Evolutionary conservation across 1,284 basidiomycete genomes (phyloP).

Genomic region (Pascua guehoae): DNA sequence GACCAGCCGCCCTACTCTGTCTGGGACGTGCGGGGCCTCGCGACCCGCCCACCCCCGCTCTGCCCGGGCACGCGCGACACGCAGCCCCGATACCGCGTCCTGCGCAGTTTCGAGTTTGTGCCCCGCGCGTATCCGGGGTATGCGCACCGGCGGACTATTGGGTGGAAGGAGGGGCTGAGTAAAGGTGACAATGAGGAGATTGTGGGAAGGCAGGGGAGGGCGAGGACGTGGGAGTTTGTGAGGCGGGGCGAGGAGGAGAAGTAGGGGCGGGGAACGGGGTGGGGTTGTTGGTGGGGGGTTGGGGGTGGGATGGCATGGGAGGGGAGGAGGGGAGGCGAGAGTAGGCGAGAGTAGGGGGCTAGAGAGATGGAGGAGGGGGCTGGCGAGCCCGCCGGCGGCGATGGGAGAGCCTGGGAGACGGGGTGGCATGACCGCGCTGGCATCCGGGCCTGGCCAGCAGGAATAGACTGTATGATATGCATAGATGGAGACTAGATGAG

Average conservation of each 20-base stretch:
- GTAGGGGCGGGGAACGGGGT: no score
- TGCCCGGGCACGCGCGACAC: slow-evolving; percentile 21
- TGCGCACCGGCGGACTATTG: slow-evolving; percentile 86
- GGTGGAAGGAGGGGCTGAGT: slow-evolving; percentile 53
- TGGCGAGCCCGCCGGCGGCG: no score
- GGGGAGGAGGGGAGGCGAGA: no score
- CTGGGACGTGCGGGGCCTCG: slow-evolving; percentile 77
- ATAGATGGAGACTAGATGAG: no score
- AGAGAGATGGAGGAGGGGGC: no score
- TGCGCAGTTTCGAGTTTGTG: slow-evolving; percentile 80
- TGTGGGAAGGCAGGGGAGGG: slow-evolving; percentile 34
- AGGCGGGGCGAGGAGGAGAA: slow-evolving; percentile 14
- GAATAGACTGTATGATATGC: no score
- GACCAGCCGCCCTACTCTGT: slow-evolving; percentile 83
- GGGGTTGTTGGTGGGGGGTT: no score
- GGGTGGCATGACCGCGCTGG: no score
- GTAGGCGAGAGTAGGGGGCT: no score
- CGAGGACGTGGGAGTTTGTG: slow-evolving; percentile 47
- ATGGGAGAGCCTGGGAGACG: no score
- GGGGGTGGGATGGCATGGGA: no score
- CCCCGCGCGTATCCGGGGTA: slow-evolving; percentile 74
- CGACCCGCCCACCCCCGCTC: slow-evolving; percentile 55
- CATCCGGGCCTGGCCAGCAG: no score
- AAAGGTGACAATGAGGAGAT: slow-evolving; percentile 48
- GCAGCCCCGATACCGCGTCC: slow-evolving; percentile 67